Conservation (phyloP, 108 stramenopile genomes). For the Pseudonitzschia multistriata region DNA sequence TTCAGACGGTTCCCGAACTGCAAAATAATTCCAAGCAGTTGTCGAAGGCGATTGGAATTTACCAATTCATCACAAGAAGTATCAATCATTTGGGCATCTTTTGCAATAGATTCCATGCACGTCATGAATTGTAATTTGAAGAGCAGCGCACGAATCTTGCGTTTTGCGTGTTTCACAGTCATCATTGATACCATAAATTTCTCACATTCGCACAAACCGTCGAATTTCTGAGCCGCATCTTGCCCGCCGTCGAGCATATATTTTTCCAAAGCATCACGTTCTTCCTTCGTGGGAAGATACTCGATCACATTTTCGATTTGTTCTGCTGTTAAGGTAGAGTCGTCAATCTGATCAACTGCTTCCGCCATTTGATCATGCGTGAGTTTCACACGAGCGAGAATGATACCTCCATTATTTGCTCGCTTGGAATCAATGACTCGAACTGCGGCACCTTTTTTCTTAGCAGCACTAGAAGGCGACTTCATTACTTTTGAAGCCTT, state of each 20-base stretch:
- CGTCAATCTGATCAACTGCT: constrained; percentile 74
- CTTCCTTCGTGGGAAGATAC: constrained; percentile 81
- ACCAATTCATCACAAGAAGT: constrained; percentile 83
- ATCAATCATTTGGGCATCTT: constrained; percentile 60
- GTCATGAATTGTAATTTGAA: constrained; percentile 85
- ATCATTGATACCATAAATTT: constrained; percentile 91
- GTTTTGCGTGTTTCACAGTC: constrained; percentile 85
- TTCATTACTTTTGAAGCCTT: constrained; percentile 11
- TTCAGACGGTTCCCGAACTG: constrained; percentile 92
- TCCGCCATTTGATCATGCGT: constrained; percentile 84
- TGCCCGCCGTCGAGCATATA: constrained; percentile 75
- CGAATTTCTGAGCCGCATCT: constrained; percentile 71
- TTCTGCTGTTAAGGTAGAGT: constrained; percentile 66
- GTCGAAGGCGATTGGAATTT: constrained; percentile 72
- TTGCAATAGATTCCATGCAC: constrained; percentile 68
- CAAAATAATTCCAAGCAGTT: constrained; percentile 85
- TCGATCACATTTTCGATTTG: constrained; percentile 86
- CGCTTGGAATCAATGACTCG: constrained; percentile 88
- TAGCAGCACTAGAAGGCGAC: not conserved
- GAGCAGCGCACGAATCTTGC: constrained; percentile 77
- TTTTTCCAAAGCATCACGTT: constrained; percentile 63
- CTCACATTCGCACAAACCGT: constrained; percentile 81
- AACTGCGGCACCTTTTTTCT: constrained; percentile 48
- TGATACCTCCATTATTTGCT: constrained; percentile 92
- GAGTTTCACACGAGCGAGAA: constrained; percentile 84